Conservation (phyloP, 352 stramenopile species). For the Globisporangium echinulatum region DNA sequence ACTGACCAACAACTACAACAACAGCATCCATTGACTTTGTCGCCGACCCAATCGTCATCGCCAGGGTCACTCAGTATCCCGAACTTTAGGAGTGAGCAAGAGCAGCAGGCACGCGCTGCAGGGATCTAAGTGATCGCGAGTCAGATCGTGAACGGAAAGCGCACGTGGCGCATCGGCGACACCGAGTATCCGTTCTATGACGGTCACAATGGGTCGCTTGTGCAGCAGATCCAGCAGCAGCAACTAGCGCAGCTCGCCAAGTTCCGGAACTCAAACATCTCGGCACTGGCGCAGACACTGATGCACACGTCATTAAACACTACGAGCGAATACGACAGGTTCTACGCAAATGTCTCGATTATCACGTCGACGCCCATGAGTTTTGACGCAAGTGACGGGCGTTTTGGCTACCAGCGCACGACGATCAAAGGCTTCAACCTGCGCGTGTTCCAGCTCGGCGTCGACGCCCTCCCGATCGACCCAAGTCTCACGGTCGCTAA, state of each 20-base stretch:
- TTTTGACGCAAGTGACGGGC: conserved; percentile 29
- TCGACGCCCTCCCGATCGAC: conserved; percentile 14
- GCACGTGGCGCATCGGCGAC: neutral
- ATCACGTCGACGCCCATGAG: conserved; percentile 7
- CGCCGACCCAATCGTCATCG: neutral
- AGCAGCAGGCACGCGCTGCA: neutral
- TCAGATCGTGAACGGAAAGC: conserved; percentile 9
- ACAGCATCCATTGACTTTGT: neutral
- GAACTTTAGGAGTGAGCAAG: neutral
- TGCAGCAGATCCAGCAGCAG: neutral
- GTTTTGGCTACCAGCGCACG: conserved; percentile 33
- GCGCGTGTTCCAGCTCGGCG: conserved; percentile 8
- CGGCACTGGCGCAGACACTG: neutral
- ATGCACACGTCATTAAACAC: conserved; percentile 7
- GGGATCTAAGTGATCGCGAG: conserved; percentile 1
- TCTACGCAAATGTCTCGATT: conserved; percentile 2
- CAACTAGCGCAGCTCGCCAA: neutral
- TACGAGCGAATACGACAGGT: conserved; percentile 6
- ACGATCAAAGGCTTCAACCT: conserved; percentile 44
- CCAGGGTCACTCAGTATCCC: conserved; percentile 2
- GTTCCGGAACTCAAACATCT: conserved; percentile 4
- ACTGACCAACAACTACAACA: neutral
- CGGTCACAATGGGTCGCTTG: conserved; percentile 25
- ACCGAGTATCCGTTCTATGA: conserved; percentile 22
- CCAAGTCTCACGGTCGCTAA: conserved; percentile 15